Evolutionary conservation across 306 rosid species (phyloP), one percentile per base, ranked within the genome.

Genomic region (Sicyos baderoa): DNA sequence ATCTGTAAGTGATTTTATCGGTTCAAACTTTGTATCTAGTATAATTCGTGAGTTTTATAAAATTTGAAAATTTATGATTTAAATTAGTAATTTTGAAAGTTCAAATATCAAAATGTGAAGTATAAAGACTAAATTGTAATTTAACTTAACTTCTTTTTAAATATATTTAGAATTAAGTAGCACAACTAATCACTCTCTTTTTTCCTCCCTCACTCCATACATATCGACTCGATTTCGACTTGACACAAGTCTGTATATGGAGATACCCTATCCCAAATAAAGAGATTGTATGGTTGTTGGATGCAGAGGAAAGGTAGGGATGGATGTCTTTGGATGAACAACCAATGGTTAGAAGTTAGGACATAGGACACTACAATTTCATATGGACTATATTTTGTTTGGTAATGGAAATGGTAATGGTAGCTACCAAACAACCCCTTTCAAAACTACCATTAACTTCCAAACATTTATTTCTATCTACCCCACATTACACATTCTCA

Each of bases 291-390:
- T 42, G 70, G 70, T 61, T 7, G 68, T 60, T 60, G 69, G 25
- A 18, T 22, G 68, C 40, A 10, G 67, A 29, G 67, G 3, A 12
- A 15, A 18, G 48, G 68, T 11, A 22, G 15, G 61, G 6, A 57
- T 25, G 63, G 70, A 42, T 63, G 69, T 42, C 18, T 63, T 42
- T 21, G 14, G 53, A 0, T 63, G 70, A 63, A 63, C 70, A 63
- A 63, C 53, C 29, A 19, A 49, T 61, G 68, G 68, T 61, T 63
- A 18, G 27, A 9, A 42, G 25, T 63, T 63, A 63, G 12, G 9
- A 25, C 21, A 5, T 9, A 16, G 45, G 67, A 60, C 48, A 35
- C 42, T 60, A 16, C 50, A 40, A 32, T 17, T 37, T 62, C 27
- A 62, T 3, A 2, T 23, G 27, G 68, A 63, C n/a, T 42, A 32